A percentile compares a stretch with the other conserved stretches of the same genome.
Conservation (phyloP, 495 filamentous ascomycete genomes). For the Lophium mytilinum region DNA sequence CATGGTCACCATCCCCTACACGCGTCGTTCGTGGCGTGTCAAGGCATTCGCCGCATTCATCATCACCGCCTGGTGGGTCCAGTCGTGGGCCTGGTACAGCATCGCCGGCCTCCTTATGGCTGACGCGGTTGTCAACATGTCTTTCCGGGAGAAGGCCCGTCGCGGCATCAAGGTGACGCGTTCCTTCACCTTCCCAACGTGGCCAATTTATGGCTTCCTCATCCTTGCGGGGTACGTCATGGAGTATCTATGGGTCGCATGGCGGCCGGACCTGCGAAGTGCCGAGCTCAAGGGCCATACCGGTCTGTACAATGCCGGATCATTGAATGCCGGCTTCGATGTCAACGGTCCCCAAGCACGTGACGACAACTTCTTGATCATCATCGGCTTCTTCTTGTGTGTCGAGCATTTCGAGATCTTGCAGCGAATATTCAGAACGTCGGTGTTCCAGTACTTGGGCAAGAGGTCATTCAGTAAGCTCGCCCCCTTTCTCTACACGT, state of each 20-base stretch:
- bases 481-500: background rate
- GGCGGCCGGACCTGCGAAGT: slow-evolving; percentile 24
- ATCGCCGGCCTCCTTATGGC: slow-evolving; percentile 32
- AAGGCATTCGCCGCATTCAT: slow-evolving; percentile 29
- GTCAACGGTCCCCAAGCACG: slow-evolving; percentile 25
- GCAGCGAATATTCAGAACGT: slow-evolving; percentile 24
- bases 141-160: slow-evolving; percentile 23
- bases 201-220: slow-evolving; percentile 21
- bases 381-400: slow-evolving; percentile 30
- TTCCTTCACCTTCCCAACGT: slow-evolving; percentile 15
- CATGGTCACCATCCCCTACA: slow-evolving; percentile 35
- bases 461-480: slow-evolving; percentile 31
- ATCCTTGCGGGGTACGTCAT: slow-evolving; percentile 27
- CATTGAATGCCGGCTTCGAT: slow-evolving; percentile 22
- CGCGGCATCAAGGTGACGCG: slow-evolving; percentile 9
- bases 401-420: slow-evolving; percentile 29
- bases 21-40: slow-evolving; percentile 29
- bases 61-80: slow-evolving; percentile 35
- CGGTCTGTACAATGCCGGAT: slow-evolving; percentile 27
- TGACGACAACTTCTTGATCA: slow-evolving; percentile 33
- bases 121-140: slow-evolving; percentile 34
- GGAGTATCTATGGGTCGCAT: slow-evolving; percentile 33
- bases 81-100: slow-evolving; percentile 35
- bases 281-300: slow-evolving; percentile 32
- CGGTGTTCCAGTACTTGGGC: slow-evolving; percentile 23